phyloP scores from a whole-genome alignment of 2,329 filamentous ascomycete genomes.

The Monilinia vaccinii-corymbosi region DNA sequence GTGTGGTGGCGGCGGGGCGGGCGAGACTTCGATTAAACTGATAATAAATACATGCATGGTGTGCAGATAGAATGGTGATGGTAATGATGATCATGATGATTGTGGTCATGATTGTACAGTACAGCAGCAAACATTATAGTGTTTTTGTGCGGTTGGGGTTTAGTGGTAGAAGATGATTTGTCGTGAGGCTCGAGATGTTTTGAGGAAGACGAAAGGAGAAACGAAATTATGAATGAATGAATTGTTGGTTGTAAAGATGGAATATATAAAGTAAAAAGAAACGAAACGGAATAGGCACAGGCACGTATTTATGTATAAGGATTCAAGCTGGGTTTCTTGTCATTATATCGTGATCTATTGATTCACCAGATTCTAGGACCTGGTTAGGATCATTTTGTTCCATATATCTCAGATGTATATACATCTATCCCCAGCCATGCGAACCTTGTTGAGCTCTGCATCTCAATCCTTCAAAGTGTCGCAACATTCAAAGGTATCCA shows the following conservation, averaged over 20 bases:
- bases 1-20: too few relatives aligned
- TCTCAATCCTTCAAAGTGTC: neutral
- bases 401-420: neutral
- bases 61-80: too few relatives aligned
- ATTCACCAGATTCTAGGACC: neutral
- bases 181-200: neutral
- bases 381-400: neutral
- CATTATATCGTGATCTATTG: neutral
- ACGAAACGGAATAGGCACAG: neutral
- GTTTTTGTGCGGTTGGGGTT: neutral
- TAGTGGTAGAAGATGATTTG: neutral
- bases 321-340: neutral
- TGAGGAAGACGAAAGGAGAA: neutral
- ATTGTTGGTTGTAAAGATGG: neutral
- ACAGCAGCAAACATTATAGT: too few relatives aligned
- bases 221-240: neutral
- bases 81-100: too few relatives aligned
- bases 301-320: neutral
- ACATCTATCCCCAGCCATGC: neutral
- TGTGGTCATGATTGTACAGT: neutral
- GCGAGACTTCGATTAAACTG: too few relatives aligned
- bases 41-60: too few relatives aligned
- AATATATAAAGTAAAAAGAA: neutral
- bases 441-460: neutral
- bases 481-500: neutral